Conservation (phyloP, 1,139 yeast genomes). For the Geotrichum candidum region DNA sequence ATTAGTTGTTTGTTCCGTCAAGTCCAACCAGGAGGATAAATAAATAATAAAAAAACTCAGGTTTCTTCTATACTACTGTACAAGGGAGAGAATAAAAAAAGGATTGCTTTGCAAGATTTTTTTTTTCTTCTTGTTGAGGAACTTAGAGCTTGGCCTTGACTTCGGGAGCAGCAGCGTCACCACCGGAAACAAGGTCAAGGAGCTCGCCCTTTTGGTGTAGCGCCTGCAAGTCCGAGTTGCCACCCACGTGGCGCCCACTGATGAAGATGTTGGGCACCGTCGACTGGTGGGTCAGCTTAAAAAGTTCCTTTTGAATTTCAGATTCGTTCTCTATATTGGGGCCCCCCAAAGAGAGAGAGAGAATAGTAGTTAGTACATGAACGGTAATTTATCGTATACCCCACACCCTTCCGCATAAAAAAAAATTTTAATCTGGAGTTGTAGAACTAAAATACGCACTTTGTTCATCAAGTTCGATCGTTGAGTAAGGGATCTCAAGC, state of each 20-base stretch:
- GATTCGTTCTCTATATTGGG: conserved; percentile 42
- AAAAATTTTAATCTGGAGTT: background rate
- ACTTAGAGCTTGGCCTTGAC: background rate
- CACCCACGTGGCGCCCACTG: conserved; percentile 82
- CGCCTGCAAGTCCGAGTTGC: conserved; percentile 61
- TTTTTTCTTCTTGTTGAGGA: background rate
- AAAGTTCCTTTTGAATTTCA: conserved; percentile 74
- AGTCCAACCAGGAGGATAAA: no score
- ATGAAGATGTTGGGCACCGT: conserved; percentile 93
- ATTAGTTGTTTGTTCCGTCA: no score
- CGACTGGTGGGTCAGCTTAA: conserved; percentile 74
- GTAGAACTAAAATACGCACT: conserved; percentile 1
- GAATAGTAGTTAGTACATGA: background rate
- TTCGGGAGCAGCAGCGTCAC: background rate
- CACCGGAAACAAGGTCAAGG: conserved; percentile 13
- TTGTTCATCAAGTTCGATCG: conserved; percentile 16
- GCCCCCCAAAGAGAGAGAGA: background rate
- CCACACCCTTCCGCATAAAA: background rate
- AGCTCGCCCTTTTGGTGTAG: conserved; percentile 42
- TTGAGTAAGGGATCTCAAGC: conserved; percentile 1
- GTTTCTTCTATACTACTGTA: no score
- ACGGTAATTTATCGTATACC: background rate
- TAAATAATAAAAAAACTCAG: no score
- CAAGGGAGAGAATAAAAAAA: no score
- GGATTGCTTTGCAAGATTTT: background rate